Conservation (phyloP, 2,329 filamentous ascomycete genomes). For the Paracamarosporium sp. region DNA sequence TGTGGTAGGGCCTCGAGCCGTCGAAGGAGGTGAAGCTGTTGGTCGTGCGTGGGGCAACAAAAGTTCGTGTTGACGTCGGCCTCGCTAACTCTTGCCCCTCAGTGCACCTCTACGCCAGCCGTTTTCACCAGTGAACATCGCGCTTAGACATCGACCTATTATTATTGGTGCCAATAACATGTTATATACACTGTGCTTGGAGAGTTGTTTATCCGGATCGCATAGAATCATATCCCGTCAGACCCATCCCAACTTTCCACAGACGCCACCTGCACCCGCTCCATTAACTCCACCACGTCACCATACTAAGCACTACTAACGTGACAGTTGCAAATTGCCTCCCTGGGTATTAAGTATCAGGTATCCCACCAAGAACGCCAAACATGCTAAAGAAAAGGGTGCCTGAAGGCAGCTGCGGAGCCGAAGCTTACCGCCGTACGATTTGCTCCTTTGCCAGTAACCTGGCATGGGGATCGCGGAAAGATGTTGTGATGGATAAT, state of each 20-base stretch:
- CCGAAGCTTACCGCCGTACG: conserved; percentile 17
- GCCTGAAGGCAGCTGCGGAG: background rate
- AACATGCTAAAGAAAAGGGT: background rate
- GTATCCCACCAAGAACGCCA: background rate
- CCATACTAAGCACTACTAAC: background rate
- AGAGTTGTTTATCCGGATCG: too few species aligned
- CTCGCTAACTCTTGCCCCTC: conserved; percentile 2
- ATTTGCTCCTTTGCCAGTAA: conserved; percentile 19
- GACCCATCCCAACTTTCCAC: too few species aligned
- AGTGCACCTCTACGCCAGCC: background rate
- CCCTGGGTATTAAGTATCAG: background rate
- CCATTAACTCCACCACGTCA: too few species aligned
- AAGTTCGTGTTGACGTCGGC: conserved; percentile 3
- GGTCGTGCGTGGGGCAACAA: conserved; percentile 1
- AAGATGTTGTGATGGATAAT: conserved; percentile 38
- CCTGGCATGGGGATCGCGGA: conserved; percentile 32
- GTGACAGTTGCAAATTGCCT: background rate
- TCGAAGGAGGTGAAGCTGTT: background rate
- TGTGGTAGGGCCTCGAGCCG: background rate
- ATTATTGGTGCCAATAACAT: too few species aligned
- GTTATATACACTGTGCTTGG: too few species aligned
- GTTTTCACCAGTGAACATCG: background rate
- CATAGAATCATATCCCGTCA: too few species aligned
- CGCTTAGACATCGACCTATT: too few species aligned
- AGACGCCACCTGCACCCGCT: background rate